Evolutionary conservation across 805 yeast species (phyloP).

Genomic region (Ogataea chonburiensis): DNA sequence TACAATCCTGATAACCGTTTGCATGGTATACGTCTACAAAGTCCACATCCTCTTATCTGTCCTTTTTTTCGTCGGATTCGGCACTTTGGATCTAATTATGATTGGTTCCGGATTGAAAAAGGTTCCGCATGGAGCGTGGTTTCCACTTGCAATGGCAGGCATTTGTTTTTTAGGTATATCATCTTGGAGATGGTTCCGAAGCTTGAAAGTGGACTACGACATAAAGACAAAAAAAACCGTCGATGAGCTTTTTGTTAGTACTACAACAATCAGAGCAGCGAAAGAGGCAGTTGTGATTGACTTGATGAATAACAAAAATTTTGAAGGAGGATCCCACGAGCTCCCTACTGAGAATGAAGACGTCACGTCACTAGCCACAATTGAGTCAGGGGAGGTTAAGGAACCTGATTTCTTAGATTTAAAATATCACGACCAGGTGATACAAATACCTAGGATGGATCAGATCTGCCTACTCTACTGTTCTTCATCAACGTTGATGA

Average conservation of each 20-base stretch:
- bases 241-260: conserved; percentile 35
- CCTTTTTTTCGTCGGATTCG: conserved; percentile 39
- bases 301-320: conserved; percentile 8
- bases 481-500: conserved; percentile 36
- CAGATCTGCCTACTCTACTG: conserved; percentile 46
- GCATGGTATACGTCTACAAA: conserved; percentile 46
- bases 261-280: conserved; percentile 17
- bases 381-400: no score
- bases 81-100: conserved; percentile 47
- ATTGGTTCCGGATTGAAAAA: conserved; percentile 50
- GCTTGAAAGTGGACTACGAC: conserved; percentile 41
- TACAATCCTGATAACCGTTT: conserved; percentile 43
- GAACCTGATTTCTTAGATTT: conserved; percentile 4
- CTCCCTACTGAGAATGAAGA: no score
- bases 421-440: conserved; percentile 10
- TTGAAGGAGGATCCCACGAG: no score
- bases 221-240: conserved; percentile 21
- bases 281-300: conserved; percentile 24
- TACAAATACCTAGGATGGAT: conserved; percentile 26
- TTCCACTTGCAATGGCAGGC: conserved; percentile 47
- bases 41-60: conserved; percentile 37
- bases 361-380: no score
- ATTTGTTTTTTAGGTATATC: conserved; percentile 38
- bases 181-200: conserved; percentile 50
- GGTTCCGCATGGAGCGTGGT: conserved; percentile 62